Conservation (phyloP, 2,329 filamentous ascomycete species). For the Paraphoma sp. region DNA sequence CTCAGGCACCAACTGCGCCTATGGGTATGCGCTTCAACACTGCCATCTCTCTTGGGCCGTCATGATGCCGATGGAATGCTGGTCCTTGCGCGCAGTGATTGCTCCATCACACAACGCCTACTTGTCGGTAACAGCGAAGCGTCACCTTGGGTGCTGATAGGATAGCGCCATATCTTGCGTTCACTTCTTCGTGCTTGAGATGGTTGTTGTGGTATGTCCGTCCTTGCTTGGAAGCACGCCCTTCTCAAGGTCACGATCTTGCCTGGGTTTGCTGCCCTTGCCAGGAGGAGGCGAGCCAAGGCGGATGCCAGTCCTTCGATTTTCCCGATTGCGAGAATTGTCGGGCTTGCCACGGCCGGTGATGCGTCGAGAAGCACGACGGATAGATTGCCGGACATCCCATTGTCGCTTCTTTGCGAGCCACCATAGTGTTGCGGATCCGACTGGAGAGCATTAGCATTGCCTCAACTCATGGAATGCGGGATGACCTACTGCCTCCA, state of each 20-base stretch:
- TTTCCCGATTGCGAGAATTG: constrained; percentile 38
- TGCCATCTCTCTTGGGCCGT: too few relatives aligned
- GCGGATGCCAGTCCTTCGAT: constrained; percentile 44
- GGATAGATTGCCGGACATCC: constrained; percentile 75
- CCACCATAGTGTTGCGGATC: constrained; percentile 73
- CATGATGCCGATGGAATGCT: not conserved
- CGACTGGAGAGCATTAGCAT: constrained; percentile 55
- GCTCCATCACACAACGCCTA: too few relatives aligned
- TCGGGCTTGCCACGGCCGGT: constrained; percentile 48
- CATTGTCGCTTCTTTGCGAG: constrained; percentile 85
- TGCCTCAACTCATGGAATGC: not conserved
- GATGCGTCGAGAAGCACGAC: constrained; percentile 64
- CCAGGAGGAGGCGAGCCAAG: constrained; percentile 43
- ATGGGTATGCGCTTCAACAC: too few relatives aligned
- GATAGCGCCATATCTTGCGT: not conserved
- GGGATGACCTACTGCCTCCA: constrained; percentile 67
- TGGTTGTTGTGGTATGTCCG: constrained; percentile 41
- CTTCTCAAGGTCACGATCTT: constrained; percentile 44
- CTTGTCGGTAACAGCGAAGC: too few relatives aligned
- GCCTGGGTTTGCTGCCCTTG: constrained; percentile 23
- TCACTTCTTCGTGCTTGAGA: constrained; percentile 36
- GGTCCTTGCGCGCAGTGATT: too few relatives aligned
- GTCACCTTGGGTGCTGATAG: too few relatives aligned
- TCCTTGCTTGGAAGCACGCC: constrained; percentile 31
- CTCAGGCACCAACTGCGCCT: too few relatives aligned